Base-by-base conservation (phyloP, 148 eudicot genomes). In the Rhododendron vialii region DNA sequence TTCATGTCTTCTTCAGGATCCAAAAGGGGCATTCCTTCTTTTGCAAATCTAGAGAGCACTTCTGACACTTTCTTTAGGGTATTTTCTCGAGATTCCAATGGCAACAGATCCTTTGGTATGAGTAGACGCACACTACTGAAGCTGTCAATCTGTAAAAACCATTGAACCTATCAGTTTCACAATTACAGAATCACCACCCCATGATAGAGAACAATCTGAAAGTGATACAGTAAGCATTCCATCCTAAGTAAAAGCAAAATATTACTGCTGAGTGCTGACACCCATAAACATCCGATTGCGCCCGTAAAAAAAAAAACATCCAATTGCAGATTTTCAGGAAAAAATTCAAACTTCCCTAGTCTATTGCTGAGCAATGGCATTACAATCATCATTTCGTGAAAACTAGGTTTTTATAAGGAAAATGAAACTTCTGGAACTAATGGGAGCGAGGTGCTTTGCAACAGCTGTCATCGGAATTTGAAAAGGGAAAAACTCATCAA, bases 1-100 rank as follows among this genome's bases (percentile, higher is more conserved):
- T 97, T 95, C 99, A 97, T 92, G 93, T 97, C 99, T 92, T 95
- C 98, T 93, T 95, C 95, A 78, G 98, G 98, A 88, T 95, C 98
- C 71, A 97, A 91, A 82, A 91, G 93, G 80, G 99, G 99, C 87
- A 94, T 88, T 83, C 96, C 99, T 53, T 91, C 93, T 88, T 94
- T 95, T 10, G 95, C 83, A 88, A 95, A 94, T 89, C 99, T 94
- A 18, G 88, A 90, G 74, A 95, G 93, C 86, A 93, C 95, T 91
- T 97, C 98, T 22, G 92, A 92, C 78, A 97, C 96, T 83, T 95
- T 97, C 90, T 97, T 97, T 86, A 97, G 86, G 4, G 98, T 94
- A 92, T 97, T 93, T 88, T 94, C 94, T 83, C 99, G 94, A 85
- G 92, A 91, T 89, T 97, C 98, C 84, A 91, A 7, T 85, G 98